Evolutionary conservation across 805 yeast genomes (phyloP), one percentile per base, ranked within the genome.

Genomic region (Candida gorgasii): DNA sequence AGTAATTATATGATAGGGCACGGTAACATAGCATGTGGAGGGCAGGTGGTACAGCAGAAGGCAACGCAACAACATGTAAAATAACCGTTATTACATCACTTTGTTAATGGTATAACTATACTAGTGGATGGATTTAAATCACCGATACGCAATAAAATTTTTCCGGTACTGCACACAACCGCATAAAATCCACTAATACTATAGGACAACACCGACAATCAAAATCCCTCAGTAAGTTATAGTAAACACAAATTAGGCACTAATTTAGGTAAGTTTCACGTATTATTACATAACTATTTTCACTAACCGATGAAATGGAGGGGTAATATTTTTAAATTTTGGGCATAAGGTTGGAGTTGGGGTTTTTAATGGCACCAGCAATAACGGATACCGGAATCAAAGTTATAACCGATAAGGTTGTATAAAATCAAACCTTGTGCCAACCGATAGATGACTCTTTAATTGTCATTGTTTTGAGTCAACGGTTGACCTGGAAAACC

Each of bases 121-220:
- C n/a, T n/a, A n/a, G 28, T 24, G 28, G 28, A 26, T 31, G 35
- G 35, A 31, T 31, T 31, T 31, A 31, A 31, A 31, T 18, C 24
- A 17, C 35, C 35, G 35, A 31, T 27, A 27, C 35, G 35, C 35
- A 31, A 31, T 31, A 31, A 31, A 31, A 31, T 31, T 18, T 31
- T 31, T 31, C 43, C 43, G 43, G 32, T 22, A 39, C 44, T 42
- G 44, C 19, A 42, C 24, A 36, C 23, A 36, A 28, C 3, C 33
- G 44, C 37, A 42, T 42, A 42, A 37, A 27, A 18, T 16, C 15
- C 30, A 27, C 5, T 27, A 27, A 27, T 27, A 27, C 17, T 15
- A 31, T 31, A 14, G 35, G 35, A 31, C 35, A n/a, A 18, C 15
- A 17, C 23, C 24, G 23, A 24, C 28, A 24, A 17, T 18, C 35